Percentiles rank a stretch among this genome's conserved stretches.
Evolutionary conservation across 148 eudicot species (phyloP).

Genomic region (Chenopodium suecicum): DNA sequence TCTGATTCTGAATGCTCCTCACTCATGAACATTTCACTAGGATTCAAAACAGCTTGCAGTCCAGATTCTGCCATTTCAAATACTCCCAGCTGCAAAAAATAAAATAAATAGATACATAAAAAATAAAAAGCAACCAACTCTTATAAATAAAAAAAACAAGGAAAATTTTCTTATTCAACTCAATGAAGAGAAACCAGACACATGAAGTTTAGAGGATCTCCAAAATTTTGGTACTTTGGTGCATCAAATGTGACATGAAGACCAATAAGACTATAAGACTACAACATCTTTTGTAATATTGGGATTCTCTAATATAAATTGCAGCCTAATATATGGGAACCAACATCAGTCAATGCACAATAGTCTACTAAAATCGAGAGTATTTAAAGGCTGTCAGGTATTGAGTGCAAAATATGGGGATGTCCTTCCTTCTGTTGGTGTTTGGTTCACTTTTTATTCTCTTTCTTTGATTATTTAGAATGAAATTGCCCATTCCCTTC

Average conservation of each 20-base stretch:
- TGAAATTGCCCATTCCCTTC: not conserved
- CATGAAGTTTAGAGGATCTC: not conserved
- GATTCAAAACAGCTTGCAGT: slow-evolving; percentile 71
- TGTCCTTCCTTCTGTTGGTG: not conserved
- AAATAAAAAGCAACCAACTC: slow-evolving; percentile 1
- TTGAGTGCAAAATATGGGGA: too few species aligned
- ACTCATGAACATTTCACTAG: slow-evolving; percentile 81
- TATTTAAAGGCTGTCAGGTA: not conserved
- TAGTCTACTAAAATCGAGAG: not conserved
- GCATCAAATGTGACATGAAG: not conserved
- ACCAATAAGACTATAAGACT: not conserved
- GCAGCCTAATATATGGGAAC: not conserved
- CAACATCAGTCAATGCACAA: not conserved
- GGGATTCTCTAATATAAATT: not conserved
- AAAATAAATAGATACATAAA: not conserved
- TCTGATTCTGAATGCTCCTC: slow-evolving; percentile 79
- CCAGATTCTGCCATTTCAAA: slow-evolving; percentile 86
- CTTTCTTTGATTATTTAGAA: not conserved
- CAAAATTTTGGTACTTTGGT: not conserved
- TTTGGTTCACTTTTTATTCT: not conserved
- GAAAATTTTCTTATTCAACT: not conserved
- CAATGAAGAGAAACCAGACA: slow-evolving; percentile 3
- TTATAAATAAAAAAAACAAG: not conserved
- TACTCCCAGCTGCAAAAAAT: slow-evolving; percentile 70
- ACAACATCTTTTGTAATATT: not conserved